phyloP scores from a whole-genome alignment of 202 grass and related monocot species.

The Digitaria exilis region DNA sequence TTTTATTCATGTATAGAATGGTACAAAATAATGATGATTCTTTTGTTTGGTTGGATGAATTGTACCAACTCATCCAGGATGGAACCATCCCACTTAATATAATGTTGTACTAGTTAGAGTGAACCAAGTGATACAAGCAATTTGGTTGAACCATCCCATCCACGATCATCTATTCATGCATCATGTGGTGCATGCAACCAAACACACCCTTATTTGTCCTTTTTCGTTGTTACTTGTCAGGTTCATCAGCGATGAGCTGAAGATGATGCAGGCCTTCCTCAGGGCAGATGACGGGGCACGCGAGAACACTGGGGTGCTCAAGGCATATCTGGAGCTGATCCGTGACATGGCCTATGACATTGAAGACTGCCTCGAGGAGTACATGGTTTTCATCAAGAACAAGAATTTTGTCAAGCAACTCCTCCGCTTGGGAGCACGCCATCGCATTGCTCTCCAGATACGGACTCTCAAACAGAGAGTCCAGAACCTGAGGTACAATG shows the following conservation, averaged over 20 bases:
- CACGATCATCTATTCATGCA: no score
- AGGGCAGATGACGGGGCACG: background rate
- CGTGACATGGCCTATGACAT: background rate
- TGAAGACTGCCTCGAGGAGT: background rate
- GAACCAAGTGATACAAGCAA: no score
- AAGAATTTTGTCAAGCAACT: background rate
- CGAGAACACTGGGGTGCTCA: background rate
- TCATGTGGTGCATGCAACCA: no score
- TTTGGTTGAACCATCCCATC: no score
- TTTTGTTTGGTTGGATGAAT: no score
- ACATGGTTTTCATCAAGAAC: background rate
- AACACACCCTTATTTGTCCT: background rate
- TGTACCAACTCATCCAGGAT: no score
- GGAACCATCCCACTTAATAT: no score
- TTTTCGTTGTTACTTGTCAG: background rate
- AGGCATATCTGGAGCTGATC: background rate
- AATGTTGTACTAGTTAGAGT: no score
- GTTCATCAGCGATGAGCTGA: background rate
- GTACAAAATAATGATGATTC: no score
- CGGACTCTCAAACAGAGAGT: background rate
- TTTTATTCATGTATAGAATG: no score
- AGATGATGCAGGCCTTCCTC: slow-evolving; percentile 8
- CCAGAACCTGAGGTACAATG: slow-evolving; percentile 11
- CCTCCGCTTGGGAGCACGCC: background rate
- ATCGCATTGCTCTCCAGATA: background rate